Evolutionary conservation across 2,329 filamentous ascomycete genomes (phyloP), one percentile per base, ranked within the genome.

Genomic region (Cladophialophora chaetospira): DNA sequence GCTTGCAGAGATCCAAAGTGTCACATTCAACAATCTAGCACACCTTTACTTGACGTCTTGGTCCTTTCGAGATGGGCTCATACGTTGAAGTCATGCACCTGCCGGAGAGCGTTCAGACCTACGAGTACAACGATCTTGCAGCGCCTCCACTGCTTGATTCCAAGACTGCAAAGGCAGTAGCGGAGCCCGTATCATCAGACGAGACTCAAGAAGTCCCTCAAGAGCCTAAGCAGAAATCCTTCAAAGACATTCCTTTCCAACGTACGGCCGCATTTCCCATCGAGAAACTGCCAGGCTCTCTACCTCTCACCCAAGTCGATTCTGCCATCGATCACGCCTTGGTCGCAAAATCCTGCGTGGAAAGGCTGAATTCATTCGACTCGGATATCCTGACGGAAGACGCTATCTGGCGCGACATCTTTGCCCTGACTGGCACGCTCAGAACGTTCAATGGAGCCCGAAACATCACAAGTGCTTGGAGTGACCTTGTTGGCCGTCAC

Each of bases 381-480:
- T 3, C 23, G 3, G 23, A 26, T 11, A 3, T 11, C 42, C 17
- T 45, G 5, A 8, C 6, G 8, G 11, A 23, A 23, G 50, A 53
- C 26, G 50, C 65, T 13, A 25, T 67, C 8, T 68, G 64, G 64
- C 55, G 63, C 2, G 66, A 68, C 40, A 42, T 53, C 8, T 66
- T 61, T 44, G 61, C 57, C 6, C 29, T 68, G 26, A 68, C 57
- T 8, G 64, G 66, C 9, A 65, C 61, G 4, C 19, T 63, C 9
- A 57, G 66, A 26, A 67, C 62, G 2, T 61, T 66, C 42, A 61
- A 65, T 23, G 50, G 50, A 11, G 55, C 60, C 3, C 25, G 35
- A n/a, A 23, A 25, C 9, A 60, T 68, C 13, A 40, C 13, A 17
- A 4, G n/a, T 4, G 13, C 17, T 8, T 46, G 50, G 40, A n/a